These are phyloP conservation scores for Pythium vanterpoolii DNA, from an alignment of 352 stramenopile genomes.

Conservation along the genomic window DNA sequence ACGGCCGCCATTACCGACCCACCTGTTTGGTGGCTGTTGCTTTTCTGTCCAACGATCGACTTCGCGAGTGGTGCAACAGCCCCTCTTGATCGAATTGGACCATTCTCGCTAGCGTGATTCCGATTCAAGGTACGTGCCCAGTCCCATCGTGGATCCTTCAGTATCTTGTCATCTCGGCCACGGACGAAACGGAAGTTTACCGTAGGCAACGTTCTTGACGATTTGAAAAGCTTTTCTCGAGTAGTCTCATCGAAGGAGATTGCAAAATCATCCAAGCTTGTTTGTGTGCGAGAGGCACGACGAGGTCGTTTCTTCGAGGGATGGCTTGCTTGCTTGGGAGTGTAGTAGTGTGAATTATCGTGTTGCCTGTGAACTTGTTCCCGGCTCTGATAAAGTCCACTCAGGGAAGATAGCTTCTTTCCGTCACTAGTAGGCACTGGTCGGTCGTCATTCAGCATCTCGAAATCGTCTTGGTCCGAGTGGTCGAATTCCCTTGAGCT, in stretches of 20 bases:
- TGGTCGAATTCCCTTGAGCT: neutral
- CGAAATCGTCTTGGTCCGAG: slow-evolving; percentile 9
- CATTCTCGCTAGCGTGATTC: slow-evolving; percentile 8
- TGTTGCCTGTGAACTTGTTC: neutral
- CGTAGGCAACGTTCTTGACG: neutral
- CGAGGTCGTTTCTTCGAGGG: slow-evolving; percentile 8
- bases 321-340: neutral
- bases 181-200: slow-evolving; percentile 20
- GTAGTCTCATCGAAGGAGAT: neutral
- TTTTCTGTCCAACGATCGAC: neutral
- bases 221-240: neutral
- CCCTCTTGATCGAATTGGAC: neutral
- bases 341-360: neutral
- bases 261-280: slow-evolving; percentile 16
- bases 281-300: neutral
- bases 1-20: slow-evolving; percentile 39
- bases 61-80: neutral
- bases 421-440: neutral
- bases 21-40: neutral
- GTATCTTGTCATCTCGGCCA: slow-evolving; percentile 1
- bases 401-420: neutral
- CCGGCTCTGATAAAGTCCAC: neutral
- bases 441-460: neutral
- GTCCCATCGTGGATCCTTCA: slow-evolving; percentile 22
- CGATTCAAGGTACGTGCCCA: slow-evolving; percentile 20